Evolutionary conservation across 495 filamentous ascomycete genomes (phyloP).

Genomic region (Lophiotrema nucula): DNA sequence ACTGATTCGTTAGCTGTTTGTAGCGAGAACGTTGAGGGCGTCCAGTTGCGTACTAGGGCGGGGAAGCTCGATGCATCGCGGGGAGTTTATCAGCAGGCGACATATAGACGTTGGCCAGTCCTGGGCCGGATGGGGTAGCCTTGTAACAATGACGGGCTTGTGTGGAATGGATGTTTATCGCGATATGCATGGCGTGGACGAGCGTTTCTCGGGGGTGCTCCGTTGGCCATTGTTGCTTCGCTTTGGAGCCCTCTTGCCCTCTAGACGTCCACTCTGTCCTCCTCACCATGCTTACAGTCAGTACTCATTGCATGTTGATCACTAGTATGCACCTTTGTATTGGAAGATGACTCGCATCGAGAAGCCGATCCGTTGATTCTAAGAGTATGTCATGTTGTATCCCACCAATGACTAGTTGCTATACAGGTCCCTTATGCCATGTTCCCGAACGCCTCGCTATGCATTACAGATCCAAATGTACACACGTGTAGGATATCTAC

Average conservation of each 20-base stretch:
- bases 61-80: too few relatives aligned
- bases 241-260: too few relatives aligned
- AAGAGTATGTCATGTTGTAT: too few relatives aligned
- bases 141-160: background rate
- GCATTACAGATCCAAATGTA: constrained; percentile 5
- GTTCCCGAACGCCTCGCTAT: constrained; percentile 32
- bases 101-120: background rate
- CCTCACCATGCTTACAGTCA: too few relatives aligned
- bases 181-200: background rate
- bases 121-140: background rate
- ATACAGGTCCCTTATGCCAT: too few relatives aligned
- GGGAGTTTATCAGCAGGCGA: background rate
- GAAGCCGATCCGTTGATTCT: too few relatives aligned
- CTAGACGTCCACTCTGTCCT: too few relatives aligned
- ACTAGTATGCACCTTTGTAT: too few relatives aligned
- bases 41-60: background rate
- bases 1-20: constrained; percentile 5
- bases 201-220: background rate
- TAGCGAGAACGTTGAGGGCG: background rate
- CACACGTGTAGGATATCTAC: background rate
- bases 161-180: background rate
- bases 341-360: too few relatives aligned
- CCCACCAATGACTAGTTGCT: too few relatives aligned
- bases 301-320: too few relatives aligned
- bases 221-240: background rate